phyloP scores from a whole-genome alignment of 345 rosid species.

The Camelina sativa region DNA sequence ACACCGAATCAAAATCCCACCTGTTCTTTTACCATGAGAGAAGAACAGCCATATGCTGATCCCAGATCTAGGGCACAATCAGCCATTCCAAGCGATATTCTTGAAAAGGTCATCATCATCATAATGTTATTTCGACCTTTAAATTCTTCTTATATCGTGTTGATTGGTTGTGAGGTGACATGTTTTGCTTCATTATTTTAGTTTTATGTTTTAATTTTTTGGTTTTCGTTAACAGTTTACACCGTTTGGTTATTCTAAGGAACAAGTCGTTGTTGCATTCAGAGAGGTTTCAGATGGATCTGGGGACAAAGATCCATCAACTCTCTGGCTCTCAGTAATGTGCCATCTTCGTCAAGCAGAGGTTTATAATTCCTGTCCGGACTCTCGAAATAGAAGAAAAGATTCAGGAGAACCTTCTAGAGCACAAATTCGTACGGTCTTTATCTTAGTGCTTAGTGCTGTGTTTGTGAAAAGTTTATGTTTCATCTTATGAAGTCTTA shows the following conservation, averaged over 20 bases:
- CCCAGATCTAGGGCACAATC: constrained; percentile 8
- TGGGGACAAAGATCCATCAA: constrained; percentile 56
- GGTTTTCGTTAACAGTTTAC: constrained; percentile 50
- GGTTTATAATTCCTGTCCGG: constrained; percentile 51
- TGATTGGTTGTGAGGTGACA: constrained; percentile 1
- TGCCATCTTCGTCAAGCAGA: constrained; percentile 73
- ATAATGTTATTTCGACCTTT: neutral
- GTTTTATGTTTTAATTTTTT: constrained; percentile 15
- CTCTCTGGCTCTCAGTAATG: constrained; percentile 67
- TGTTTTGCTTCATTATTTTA: constrained; percentile 2
- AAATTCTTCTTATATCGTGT: constrained; percentile 8
- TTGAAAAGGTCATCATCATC: constrained; percentile 36
- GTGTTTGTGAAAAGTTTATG: constrained; percentile 19
- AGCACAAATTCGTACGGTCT: constrained; percentile 27
- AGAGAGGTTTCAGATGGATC: constrained; percentile 66
- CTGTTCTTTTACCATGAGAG: constrained; percentile 30
- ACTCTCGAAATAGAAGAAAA: constrained; percentile 41
- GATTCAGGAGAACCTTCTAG: constrained; percentile 34
- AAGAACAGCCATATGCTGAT: constrained; percentile 34
- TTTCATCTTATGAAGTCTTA: constrained; percentile 31
- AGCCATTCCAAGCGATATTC: constrained; percentile 40
- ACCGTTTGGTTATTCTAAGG: constrained; percentile 67
- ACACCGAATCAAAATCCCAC: constrained; percentile 39
- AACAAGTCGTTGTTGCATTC: constrained; percentile 59
- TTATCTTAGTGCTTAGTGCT: neutral